Base-by-base conservation (phyloP, 495 filamentous ascomycete species). In the Aspergillus hancockii region DNA sequence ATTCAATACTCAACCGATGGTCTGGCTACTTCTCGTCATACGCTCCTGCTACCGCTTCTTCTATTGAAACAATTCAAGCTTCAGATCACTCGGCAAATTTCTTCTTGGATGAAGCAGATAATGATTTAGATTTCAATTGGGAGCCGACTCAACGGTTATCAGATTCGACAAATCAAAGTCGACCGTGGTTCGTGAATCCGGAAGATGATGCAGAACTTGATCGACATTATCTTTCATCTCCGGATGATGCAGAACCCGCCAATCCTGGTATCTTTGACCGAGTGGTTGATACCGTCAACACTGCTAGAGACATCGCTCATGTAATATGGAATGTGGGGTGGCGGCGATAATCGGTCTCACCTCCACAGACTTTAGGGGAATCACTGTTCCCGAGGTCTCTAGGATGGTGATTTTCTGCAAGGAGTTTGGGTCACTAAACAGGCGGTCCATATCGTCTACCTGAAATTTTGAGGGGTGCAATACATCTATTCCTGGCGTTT, bases 321-420 rank as follows among this genome's bases (percentile, higher is more conserved):
- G 92, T 98, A 38, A 91, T 98, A 62, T 96, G 92, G 93, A 98
- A 98, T 69, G 94, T 98, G 55, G 93, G 93, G 36, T 97, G 93
- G 94, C 84, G 90, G 63, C 81, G 85, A 62, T 92, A 67, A 88
- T 18, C 21, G n/a, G 28, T 18, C 32, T 28, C 25, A 28, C 7
- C 25, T 28, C 25, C 25, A 28, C 7, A 7, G 25, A 28, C 25
- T 28, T 3, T 28, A 28, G 25, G 7, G 3, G 25, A 28, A 28
- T 28, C 3, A 28, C 25, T 7, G 25, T 28, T 28, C 7, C 25
- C 25, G 25, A 28, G 8, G 4, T 36, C 34, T 36, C 34, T 36
- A 10, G 34, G 34, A 36, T 5, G 8, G 8, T 36, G 34, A 28
- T 28, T 28, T 28, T 28, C 25, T 28, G 25, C 25, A 28, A 28